Evolutionary conservation across 768 basidiomycete genomes (phyloP), one percentile per base, ranked within the genome.

Genomic region (Termitomyces sp.): DNA sequence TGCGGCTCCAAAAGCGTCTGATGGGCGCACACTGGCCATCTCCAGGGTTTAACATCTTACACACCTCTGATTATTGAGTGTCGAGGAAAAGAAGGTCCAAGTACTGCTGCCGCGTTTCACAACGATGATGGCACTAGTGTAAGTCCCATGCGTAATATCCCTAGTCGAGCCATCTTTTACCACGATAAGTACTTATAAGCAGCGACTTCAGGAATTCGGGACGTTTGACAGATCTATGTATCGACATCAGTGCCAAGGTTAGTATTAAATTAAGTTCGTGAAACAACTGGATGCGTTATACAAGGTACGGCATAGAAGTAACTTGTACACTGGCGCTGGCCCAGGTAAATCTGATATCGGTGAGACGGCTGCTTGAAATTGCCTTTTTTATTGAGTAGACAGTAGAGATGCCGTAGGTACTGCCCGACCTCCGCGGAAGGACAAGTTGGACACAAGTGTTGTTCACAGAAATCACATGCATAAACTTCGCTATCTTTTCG

Each of bases 1-100:
- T 42, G 36, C 42, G 22, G 47, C 52, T 45, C 40, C 51, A 50
- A 53, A 44, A 47, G 55, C 7, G 49, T 47, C 43, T 46, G 55
- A 56, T 32, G 50, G 35, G 20, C 16, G 11, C 32, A 39, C 11
- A 29, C 20, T 23, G 29, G 48, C 13, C 33, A 5, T 11, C 33
- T 5, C 23, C 15, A 25, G 22, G 41, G n/a, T 23, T 23, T 23
- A 41, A 23, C 40, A 22, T 33, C 23, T 13, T 23, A 12, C 29
- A 29, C 49, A 27, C 13, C 23, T n/a, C 9, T 29, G 5, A 52
- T n/a, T 18, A 40, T 25, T 27, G 25, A 20, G 29, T 22, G 12
- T 31, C 18, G 27, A 23, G 41, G 35, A 47, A 3, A 36, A 33
- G 35, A 22, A 31, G 40, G 11, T n/a, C 27, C 31, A 29, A 22